These are phyloP conservation scores for Sarcodon sp. DNA, from an alignment of 768 basidiomycete species.

Conservation along the genomic window DNA sequence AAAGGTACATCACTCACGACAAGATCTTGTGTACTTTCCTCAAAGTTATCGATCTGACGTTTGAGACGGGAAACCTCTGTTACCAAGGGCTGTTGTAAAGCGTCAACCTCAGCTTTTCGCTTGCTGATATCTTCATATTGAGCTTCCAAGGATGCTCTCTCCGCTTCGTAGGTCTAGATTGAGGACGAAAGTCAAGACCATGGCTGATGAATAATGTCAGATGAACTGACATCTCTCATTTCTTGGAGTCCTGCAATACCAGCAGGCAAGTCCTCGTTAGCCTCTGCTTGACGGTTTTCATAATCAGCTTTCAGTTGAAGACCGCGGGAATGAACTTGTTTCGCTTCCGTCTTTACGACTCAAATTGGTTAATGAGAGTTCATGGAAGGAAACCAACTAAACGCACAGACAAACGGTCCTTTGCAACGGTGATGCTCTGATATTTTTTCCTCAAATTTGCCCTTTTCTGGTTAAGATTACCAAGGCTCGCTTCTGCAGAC, in stretches of 20 bases:
- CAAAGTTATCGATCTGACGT: constrained; percentile 36
- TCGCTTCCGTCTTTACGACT: constrained; percentile 16
- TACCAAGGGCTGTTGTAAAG: constrained; percentile 28
- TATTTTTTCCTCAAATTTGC: neutral
- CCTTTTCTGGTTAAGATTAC: constrained; percentile 12
- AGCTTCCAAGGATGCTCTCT: constrained; percentile 29
- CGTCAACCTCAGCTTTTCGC: constrained; percentile 35
- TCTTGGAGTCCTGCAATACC: constrained; percentile 43
- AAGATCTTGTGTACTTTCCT: constrained; percentile 26
- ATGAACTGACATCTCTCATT: constrained; percentile 33
- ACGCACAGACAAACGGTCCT: too few species aligned
- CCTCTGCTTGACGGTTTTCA: constrained; percentile 37
- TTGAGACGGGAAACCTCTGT: constrained; percentile 32
- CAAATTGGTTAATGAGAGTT: neutral
- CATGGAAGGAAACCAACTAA: too few species aligned
- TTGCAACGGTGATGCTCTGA: neutral
- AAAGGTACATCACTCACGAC: constrained; percentile 25
- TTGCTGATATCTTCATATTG: constrained; percentile 36
- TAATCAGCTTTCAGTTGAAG: constrained; percentile 19
- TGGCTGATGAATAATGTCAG: neutral
- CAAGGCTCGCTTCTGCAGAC: constrained; percentile 25
- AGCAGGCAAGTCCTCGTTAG: constrained; percentile 58
- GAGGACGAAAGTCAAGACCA: constrained; percentile 1
- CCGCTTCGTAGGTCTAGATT: constrained; percentile 29
- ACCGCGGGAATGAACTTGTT: constrained; percentile 12